Percentiles rank a stretch among this genome's conserved stretches.
These are phyloP conservation scores for Acacia concinna DNA, from an alignment of 331 rosid genomes.

Conservation along the genomic window DNA sequence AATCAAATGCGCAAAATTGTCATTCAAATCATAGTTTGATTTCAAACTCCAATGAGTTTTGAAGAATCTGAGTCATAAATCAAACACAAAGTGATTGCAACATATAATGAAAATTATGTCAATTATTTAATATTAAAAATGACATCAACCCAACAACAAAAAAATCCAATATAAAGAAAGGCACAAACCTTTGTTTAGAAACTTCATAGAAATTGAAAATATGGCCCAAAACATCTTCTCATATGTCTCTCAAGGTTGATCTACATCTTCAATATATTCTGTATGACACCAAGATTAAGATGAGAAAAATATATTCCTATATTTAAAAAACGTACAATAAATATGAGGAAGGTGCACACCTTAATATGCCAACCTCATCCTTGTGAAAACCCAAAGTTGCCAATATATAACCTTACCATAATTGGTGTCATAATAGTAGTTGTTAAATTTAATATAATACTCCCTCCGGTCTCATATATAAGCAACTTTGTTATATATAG, in stretches of 20 bases:
- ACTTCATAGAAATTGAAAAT: conserved; percentile 82
- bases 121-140: conserved; percentile 10
- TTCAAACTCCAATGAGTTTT: conserved; percentile 15
- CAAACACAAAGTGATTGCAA: conserved; percentile 1
- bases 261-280: conserved; percentile 94
- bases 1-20: background rate
- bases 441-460: no score
- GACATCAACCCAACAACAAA: background rate
- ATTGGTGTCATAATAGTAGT: no score
- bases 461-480: no score
- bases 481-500: no score
- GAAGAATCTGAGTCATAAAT: background rate
- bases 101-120: background rate
- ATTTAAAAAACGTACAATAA: conserved; percentile 13
- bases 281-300: conserved; percentile 42
- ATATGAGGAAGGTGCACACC: conserved; percentile 44
- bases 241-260: conserved; percentile 87
- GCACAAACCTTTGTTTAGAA: conserved; percentile 98
- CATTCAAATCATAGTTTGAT: conserved; percentile 4
- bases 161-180: background rate
- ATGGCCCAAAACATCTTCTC: conserved; percentile 90
- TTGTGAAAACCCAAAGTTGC: conserved; percentile 91
- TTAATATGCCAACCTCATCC: conserved; percentile 92
- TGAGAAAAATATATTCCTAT: conserved; percentile 26
- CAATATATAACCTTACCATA: no score